A percentile compares a stretch with the other conserved stretches of the same genome.
These are phyloP conservation scores for Phaseolus lunatus DNA, from an alignment of 306 rosid genomes.

Conservation along the genomic window DNA sequence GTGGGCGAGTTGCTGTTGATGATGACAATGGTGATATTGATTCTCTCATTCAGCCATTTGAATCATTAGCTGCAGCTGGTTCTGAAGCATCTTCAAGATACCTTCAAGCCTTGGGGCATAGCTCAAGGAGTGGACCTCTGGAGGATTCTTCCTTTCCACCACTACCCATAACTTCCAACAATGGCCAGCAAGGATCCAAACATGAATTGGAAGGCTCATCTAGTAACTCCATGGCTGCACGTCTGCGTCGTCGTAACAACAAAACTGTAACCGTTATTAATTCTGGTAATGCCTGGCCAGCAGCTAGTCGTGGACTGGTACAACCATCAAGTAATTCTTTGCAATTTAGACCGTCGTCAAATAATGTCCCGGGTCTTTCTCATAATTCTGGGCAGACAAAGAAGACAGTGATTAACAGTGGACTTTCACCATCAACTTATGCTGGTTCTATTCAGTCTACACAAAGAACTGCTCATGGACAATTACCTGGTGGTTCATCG, in stretches of 20 bases:
- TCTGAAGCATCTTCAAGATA: conserved; percentile 75
- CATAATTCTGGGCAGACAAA: conserved; percentile 47
- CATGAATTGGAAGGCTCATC: conserved; percentile 66
- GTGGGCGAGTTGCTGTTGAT: conserved; percentile 58
- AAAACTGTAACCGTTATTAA: conserved; percentile 60
- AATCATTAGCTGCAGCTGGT: conserved; percentile 58
- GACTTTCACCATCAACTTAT: conserved; percentile 51
- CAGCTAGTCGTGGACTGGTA: conserved; percentile 61
- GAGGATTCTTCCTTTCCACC: conserved; percentile 92
- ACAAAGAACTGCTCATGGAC: conserved; percentile 52
- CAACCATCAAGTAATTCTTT: conserved; percentile 53
- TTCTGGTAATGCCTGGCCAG: conserved; percentile 82
- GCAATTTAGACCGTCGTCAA: conserved; percentile 58
- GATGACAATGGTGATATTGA: conserved; percentile 62
- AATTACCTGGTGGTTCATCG: conserved; percentile 56
- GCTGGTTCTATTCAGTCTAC: conserved; percentile 60
- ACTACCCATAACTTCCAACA: conserved; percentile 61
- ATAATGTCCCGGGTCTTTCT: conserved; percentile 46
- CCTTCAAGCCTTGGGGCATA: conserved; percentile 86
- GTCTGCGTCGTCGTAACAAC: conserved; percentile 67
- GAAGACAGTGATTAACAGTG: conserved; percentile 36
- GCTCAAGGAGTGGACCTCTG: conserved; percentile 56
- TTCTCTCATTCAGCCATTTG: conserved; percentile 66
- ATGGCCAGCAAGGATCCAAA: conserved; percentile 61
- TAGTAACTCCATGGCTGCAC: conserved; percentile 83